phyloP scores from a whole-genome alignment of 768 basidiomycete species.

The Kwoniella dejecticola region DNA sequence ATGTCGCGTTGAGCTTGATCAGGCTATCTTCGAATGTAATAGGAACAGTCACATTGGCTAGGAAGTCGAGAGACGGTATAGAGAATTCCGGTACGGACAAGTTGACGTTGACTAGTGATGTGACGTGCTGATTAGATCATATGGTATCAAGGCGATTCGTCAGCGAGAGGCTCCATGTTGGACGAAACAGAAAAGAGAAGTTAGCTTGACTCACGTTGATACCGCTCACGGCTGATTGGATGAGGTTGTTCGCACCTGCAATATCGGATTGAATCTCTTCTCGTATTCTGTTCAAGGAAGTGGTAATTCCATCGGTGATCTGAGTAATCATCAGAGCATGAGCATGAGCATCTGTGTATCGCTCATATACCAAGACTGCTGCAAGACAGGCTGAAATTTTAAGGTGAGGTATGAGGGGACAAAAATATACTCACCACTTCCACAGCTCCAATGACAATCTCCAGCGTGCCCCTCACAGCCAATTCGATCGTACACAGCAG shows the following conservation, averaged over 20 bases:
- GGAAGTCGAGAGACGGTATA: conserved; percentile 70
- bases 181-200: not conserved
- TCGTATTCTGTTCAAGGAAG: conserved; percentile 64
- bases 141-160: too few relatives aligned
- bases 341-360: not conserved
- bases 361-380: conserved; percentile 4
- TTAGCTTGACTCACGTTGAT: conserved; percentile 70
- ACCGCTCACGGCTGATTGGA: conserved; percentile 65
- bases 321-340: conserved; percentile 52
- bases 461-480: conserved; percentile 76
- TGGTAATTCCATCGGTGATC: conserved; percentile 72
- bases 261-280: conserved; percentile 74
- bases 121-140: conserved; percentile 57
- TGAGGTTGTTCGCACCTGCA: conserved; percentile 66
- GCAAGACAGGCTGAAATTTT: too few relatives aligned
- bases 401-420: too few relatives aligned
- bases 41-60: conserved; percentile 80
- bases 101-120: conserved; percentile 64
- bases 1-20: conserved; percentile 71
- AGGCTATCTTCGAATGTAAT: conserved; percentile 73
- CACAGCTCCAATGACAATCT: conserved; percentile 77
- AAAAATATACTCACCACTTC: conserved; percentile 65
- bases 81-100: conserved; percentile 67
- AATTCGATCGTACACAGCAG: conserved; percentile 92
- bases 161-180: not conserved